Evolutionary conservation across 2,329 filamentous ascomycete species (phyloP).

Genomic region (Ramularia endophylla): DNA sequence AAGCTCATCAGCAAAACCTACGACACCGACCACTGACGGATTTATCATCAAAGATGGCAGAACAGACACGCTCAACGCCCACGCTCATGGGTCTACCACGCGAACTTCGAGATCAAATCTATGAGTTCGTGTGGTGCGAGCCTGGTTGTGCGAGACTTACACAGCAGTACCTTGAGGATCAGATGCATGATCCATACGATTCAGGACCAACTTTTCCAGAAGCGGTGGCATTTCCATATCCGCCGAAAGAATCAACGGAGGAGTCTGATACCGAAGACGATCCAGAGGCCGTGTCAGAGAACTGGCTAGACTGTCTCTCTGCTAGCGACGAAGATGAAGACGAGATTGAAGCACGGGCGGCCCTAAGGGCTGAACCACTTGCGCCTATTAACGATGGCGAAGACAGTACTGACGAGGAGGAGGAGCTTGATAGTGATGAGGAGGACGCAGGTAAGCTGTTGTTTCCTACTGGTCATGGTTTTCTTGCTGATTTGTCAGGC

Average conservation of each 20-base stretch:
- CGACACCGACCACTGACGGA: too few species aligned
- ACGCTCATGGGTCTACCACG: conserved; percentile 8
- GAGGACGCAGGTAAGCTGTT: neutral
- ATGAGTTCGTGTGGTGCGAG: conserved; percentile 9
- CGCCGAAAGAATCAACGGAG: conserved; percentile 1
- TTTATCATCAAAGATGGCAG: neutral
- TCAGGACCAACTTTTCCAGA: conserved; percentile 2
- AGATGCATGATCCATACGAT: neutral
- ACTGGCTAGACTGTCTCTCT: neutral
- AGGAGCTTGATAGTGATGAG: too few species aligned
- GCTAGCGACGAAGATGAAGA: neutral
- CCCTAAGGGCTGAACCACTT: too few species aligned
- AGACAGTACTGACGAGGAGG: too few species aligned
- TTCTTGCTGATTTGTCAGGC: neutral
- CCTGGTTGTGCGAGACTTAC: neutral
- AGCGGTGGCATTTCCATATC: neutral
- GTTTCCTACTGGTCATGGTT: neutral
- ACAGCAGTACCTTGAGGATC: neutral
- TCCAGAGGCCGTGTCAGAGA: neutral
- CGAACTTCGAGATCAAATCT: conserved; percentile 12
- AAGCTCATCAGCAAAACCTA: too few species aligned
- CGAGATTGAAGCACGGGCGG: neutral
- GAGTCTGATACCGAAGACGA: neutral
- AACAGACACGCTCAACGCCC: neutral
- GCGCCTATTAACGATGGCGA: too few species aligned